phyloP scores from a whole-genome alignment of 495 filamentous ascomycete genomes.

The Penicillium manginii region DNA sequence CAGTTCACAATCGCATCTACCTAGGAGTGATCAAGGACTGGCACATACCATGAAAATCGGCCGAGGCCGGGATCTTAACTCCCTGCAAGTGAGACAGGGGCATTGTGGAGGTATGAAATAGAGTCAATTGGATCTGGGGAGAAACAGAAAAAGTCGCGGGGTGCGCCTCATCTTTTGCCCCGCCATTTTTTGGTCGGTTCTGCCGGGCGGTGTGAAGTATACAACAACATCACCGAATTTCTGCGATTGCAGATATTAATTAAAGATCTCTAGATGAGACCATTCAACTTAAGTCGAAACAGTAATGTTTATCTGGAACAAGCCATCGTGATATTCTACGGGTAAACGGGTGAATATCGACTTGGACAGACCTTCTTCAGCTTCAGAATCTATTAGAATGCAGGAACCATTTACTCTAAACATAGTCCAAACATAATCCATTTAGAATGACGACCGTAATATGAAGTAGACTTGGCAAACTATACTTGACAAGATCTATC shows the following conservation, averaged over 20 bases:
- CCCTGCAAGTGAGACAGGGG: conserved; percentile 45
- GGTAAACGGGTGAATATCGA: not conserved
- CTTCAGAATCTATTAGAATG: not conserved
- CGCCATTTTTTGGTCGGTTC: conserved; percentile 18
- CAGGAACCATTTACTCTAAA: conserved; percentile 9
- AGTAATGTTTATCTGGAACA: not conserved
- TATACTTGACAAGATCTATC: too few species aligned
- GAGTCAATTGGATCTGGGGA: conserved; percentile 2
- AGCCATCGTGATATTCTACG: not conserved
- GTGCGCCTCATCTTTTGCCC: not conserved
- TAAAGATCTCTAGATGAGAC: too few species aligned
- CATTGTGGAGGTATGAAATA: conserved; percentile 25
- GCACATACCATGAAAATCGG: conserved; percentile 65
- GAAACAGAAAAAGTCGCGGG: conserved; percentile 4
- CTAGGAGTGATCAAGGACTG: not conserved
- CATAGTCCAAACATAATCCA: too few species aligned
- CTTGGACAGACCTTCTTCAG: not conserved
- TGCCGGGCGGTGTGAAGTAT: conserved; percentile 21
- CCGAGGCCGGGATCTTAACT: conserved; percentile 68
- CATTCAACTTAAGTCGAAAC: too few species aligned
- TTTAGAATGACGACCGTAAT: not conserved
- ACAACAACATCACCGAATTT: too few species aligned
- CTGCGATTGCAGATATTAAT: too few species aligned
- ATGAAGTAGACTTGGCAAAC: too few species aligned
- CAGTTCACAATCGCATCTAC: conserved; percentile 21